Evolutionary conservation across 1,284 basidiomycete species (phyloP).

Genomic region (Pseudozyma hubeiensis): DNA sequence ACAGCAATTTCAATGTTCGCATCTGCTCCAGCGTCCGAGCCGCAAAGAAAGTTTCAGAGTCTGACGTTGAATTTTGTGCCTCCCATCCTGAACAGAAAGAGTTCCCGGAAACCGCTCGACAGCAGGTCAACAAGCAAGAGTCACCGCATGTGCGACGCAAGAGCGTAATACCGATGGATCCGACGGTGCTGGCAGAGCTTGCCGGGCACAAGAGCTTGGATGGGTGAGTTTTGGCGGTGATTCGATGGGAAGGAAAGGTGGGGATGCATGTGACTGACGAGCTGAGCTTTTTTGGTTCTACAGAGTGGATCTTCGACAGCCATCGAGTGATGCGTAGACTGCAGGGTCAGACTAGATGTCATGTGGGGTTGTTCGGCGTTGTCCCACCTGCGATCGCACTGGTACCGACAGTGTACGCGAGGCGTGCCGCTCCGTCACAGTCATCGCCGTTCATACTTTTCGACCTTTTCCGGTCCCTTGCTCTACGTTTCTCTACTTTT

Average conservation of each 20-base stretch:
- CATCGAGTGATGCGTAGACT: slow-evolving; percentile 37
- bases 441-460: no score
- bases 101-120: slow-evolving; percentile 55
- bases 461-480: no score
- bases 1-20: neutral
- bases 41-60: neutral
- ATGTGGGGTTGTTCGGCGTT: neutral
- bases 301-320: slow-evolving; percentile 30
- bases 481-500: no score
- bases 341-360: neutral
- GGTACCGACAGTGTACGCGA: no score
- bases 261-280: neutral
- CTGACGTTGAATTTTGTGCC: neutral
- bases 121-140: slow-evolving; percentile 47
- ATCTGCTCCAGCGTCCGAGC: slow-evolving; percentile 9
- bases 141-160: slow-evolving; percentile 65
- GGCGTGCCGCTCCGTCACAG: no score
- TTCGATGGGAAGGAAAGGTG: neutral
- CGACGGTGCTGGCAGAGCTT: slow-evolving; percentile 68
- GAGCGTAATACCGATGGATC: slow-evolving; percentile 69
- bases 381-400: neutral
- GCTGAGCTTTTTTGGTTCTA: neutral
- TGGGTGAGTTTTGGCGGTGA: slow-evolving; percentile 23
- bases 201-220: slow-evolving; percentile 67
- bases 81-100: slow-evolving; percentile 26